Conservation (phyloP, 2,329 filamentous ascomycete species). For the Dothiorella sarmentorum region DNA sequence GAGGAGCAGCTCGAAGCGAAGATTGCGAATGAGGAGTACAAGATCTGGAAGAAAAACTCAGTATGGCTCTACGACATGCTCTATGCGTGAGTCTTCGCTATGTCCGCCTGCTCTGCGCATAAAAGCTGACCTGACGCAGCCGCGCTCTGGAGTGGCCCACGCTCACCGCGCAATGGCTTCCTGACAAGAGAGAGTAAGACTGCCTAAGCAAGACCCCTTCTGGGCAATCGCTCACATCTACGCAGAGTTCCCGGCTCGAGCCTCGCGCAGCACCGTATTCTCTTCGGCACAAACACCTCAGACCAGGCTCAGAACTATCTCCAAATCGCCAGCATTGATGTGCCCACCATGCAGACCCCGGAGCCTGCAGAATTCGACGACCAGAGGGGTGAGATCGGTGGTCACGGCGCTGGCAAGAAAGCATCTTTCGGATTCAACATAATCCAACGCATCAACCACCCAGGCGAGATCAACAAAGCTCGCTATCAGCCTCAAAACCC, state of each 20-base stretch:
- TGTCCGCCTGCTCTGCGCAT: not conserved
- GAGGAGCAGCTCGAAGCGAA: constrained; percentile 74
- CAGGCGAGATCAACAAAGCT: constrained; percentile 96
- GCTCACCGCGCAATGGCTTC: constrained; percentile 96
- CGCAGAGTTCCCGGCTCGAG: constrained; percentile 67
- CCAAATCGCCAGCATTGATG: constrained; percentile 89
- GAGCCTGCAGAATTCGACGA: constrained; percentile 87
- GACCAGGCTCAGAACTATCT: constrained; percentile 83
- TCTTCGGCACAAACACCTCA: constrained; percentile 93
- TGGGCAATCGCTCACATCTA: constrained; percentile 40
- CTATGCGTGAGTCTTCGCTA: constrained; percentile 57
- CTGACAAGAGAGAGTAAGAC: constrained; percentile 78
- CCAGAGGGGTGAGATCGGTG: constrained; percentile 86
- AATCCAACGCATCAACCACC: constrained; percentile 93
- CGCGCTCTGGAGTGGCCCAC: constrained; percentile 97
- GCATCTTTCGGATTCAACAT: constrained; percentile 78
- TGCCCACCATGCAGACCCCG: constrained; percentile 72
- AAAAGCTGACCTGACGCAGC: constrained; percentile 43
- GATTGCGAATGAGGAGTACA: constrained; percentile 98
- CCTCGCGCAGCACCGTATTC: constrained; percentile 79
- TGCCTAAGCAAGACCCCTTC: not conserved
- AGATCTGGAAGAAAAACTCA: constrained; percentile 99
- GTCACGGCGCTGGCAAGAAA: constrained; percentile 75
- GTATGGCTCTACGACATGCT: constrained; percentile 99
- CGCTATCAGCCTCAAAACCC: constrained; percentile 97